Evolutionary conservation across 768 basidiomycete genomes (phyloP), one percentile per base, ranked within the genome.

Genomic region (Amanita rimosa): DNA sequence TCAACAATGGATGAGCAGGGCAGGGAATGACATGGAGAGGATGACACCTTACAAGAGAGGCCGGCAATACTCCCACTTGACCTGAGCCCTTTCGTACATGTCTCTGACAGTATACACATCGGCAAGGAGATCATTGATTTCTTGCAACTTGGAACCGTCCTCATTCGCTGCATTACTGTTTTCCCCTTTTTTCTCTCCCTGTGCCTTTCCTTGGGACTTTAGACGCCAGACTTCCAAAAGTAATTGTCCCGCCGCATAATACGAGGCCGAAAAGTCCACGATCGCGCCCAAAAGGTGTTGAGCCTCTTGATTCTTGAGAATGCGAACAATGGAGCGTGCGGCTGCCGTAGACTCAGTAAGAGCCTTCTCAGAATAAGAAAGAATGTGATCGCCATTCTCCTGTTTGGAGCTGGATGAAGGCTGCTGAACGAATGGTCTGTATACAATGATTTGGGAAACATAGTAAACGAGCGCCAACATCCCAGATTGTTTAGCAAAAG

Each of bases 371-470:
- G 46, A 31, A 26, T 4, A n/a, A 4, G 45, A 46, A 10, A n/a
- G 6, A 9, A 3, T 19, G 14, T 19, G 13, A 13, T 19, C 13
- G 7, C 31, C 3, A 44, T 19, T 11, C 34, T 49, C 3, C 45
- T 52, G 21, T 34, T n/a, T 71, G n/a, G 73, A 70, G 61, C 16
- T 54, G 50, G 6, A 45, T 46, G 5, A 40, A 49, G 13, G 50
- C 5, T 67, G 59, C 14, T 72, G 74, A 34, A 85, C 75, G 62
- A 84, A 84, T 1, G 82, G 79, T 26, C 85, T 76, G 58, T 85
- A 79, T 26, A 88, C 72, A 46, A 85, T 64, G 59, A 88, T 83
- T 59, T 77, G 73, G 29, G 68, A 67, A 36, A 78, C 60, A 62
- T 86, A 76, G 59, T 83, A 89, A 5, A 73, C 66, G 16, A 71